Percentiles rank a stretch among this genome's conserved stretches.
Evolutionary conservation across 148 eudicot genomes (phyloP).

Genomic region (Fagopyrum tataricum): DNA sequence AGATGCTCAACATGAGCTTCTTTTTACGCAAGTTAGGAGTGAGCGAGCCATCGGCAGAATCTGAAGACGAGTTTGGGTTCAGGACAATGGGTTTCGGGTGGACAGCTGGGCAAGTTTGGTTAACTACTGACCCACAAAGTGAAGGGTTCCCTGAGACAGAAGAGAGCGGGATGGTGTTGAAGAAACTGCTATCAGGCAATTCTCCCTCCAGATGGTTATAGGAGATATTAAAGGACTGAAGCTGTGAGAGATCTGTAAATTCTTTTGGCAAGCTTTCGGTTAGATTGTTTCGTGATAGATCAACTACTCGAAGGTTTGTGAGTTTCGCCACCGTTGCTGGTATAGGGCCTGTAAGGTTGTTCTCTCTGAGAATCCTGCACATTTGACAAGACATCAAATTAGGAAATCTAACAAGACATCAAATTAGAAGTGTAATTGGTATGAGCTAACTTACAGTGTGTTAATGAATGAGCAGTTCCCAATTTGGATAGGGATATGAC

Average conservation of each 20-base stretch:
- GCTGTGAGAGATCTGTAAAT: conserved; percentile 63
- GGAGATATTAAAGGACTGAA: conserved; percentile 57
- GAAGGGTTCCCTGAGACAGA: conserved; percentile 70
- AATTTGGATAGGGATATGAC: conserved; percentile 56
- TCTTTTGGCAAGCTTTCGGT: conserved; percentile 72
- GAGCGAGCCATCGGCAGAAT: conserved; percentile 30
- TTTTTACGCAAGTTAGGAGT: conserved; percentile 36
- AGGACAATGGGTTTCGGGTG: conserved; percentile 94
- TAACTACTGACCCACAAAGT: conserved; percentile 75
- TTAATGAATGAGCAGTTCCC: conserved; percentile 58
- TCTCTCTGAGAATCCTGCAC: conserved; percentile 53
- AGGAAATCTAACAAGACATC: background rate
- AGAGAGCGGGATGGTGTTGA: conserved; percentile 63
- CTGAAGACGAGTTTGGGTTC: conserved; percentile 68
- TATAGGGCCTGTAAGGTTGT: conserved; percentile 63
- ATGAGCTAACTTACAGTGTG: conserved; percentile 55
- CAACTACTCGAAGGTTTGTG: conserved; percentile 52
- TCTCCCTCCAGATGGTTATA: conserved; percentile 71
- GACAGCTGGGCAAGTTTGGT: conserved; percentile 67
- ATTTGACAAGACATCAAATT: background rate
- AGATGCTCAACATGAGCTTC: conserved; percentile 66
- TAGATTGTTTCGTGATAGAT: conserved; percentile 60
- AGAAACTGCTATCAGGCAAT: conserved; percentile 83
- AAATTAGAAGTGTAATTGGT: background rate
- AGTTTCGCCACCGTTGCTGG: conserved; percentile 49